Conservation (phyloP, 1,139 yeast genomes). For the Candida buenavistaensis region DNA sequence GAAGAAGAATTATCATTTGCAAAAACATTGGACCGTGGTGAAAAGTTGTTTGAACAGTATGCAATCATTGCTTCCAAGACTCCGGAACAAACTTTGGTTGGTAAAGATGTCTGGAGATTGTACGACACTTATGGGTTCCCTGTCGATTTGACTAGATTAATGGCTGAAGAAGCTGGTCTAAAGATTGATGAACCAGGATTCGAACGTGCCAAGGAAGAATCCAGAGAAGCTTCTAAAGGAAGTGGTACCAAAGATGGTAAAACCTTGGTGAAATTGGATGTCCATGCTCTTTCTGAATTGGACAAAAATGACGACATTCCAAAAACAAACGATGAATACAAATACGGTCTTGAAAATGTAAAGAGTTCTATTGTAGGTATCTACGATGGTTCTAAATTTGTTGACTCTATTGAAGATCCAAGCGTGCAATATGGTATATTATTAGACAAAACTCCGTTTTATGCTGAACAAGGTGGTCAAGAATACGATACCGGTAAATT, state of each 20-base stretch:
- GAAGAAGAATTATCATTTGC: slow-evolving; percentile 96
- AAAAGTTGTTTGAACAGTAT: slow-evolving; percentile 90
- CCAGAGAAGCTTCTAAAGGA: slow-evolving; percentile 94
- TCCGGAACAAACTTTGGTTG: slow-evolving; percentile 75
- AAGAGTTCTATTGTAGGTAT: slow-evolving; percentile 68
- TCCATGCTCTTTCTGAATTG: slow-evolving; percentile 76
- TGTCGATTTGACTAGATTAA: slow-evolving; percentile 91
- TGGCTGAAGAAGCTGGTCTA: slow-evolving; percentile 98
- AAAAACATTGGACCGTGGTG: slow-evolving; percentile 96
- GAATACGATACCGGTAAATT: slow-evolving; percentile 93
- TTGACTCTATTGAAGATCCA: slow-evolving; percentile 13
- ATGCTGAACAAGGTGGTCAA: slow-evolving; percentile 99
- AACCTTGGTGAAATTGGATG: slow-evolving; percentile 75
- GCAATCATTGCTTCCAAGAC: slow-evolving; percentile 79
- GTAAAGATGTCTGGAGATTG: slow-evolving; percentile 96
- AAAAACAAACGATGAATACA: slow-evolving; percentile 79
- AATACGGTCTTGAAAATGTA: slow-evolving; percentile 66
- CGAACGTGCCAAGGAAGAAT: slow-evolving; percentile 83
- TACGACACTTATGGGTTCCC: slow-evolving; percentile 99
- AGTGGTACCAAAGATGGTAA: slow-evolving; percentile 64
- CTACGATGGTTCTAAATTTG: slow-evolving; percentile 50
- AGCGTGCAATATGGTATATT: slow-evolving; percentile 72
- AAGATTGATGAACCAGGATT: slow-evolving; percentile 89
- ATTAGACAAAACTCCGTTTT: slow-evolving; percentile 88
- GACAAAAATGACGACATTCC: slow-evolving; percentile 60